phyloP scores from a whole-genome alignment of 495 filamentous ascomycete genomes.

The Penicillium desertorum region DNA sequence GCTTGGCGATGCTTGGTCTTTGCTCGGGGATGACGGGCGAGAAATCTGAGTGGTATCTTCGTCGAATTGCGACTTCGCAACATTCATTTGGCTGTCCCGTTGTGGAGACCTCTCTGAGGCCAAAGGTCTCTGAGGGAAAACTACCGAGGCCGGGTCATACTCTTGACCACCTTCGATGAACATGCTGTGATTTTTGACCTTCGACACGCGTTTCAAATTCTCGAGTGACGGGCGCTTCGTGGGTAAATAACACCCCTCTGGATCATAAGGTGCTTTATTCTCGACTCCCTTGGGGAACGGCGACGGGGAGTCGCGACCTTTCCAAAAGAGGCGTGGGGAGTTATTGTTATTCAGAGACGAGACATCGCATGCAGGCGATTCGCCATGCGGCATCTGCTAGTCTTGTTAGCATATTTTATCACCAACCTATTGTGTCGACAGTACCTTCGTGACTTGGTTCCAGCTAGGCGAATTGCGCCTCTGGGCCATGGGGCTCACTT shows the following conservation, averaged over 20 bases:
- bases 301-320: constrained; percentile 65
- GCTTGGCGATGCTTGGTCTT: constrained; percentile 71
- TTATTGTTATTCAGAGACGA: constrained; percentile 65
- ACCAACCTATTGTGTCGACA: constrained; percentile 15
- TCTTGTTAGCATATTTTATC: constrained; percentile 35
- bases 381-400: constrained; percentile 50
- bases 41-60: constrained; percentile 35
- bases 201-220: constrained; percentile 85
- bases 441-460: constrained; percentile 67
- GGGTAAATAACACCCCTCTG: constrained; percentile 62
- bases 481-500: constrained; percentile 56
- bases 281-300: constrained; percentile 64
- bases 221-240: constrained; percentile 85
- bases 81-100: constrained; percentile 63
- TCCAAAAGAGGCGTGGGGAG: constrained; percentile 82
- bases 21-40: constrained; percentile 62
- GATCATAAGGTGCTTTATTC: constrained; percentile 61
- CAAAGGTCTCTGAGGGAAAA: constrained; percentile 74
- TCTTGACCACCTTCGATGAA: constrained; percentile 86
- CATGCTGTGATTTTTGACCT: constrained; percentile 96
- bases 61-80: constrained; percentile 39
- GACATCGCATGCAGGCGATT: constrained; percentile 74
- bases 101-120: constrained; percentile 58
- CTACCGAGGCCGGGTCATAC: constrained; percentile 78
- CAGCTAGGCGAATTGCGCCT: constrained; percentile 74